Percentiles rank a stretch among this genome's conserved stretches.
phyloP scores from a whole-genome alignment of 1,284 basidiomycete species.

The Ceratobasidium sp. region DNA sequence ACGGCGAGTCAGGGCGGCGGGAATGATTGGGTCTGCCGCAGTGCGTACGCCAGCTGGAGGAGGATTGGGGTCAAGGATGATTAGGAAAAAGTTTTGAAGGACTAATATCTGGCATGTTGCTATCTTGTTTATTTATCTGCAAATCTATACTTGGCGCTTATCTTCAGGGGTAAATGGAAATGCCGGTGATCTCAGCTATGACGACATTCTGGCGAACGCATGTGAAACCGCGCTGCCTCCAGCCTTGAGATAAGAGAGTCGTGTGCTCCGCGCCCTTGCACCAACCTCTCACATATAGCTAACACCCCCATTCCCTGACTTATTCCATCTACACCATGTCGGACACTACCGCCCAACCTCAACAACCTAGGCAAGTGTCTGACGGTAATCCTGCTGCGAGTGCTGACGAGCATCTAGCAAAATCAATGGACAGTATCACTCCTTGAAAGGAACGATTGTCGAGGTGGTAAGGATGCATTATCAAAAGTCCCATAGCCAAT shows the following conservation, averaged over 20 bases:
- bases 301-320: not conserved
- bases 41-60: slow-evolving; percentile 36
- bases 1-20: slow-evolving; percentile 25
- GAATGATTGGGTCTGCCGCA: slow-evolving; percentile 27
- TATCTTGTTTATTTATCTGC: not conserved
- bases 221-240: not conserved
- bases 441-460: slow-evolving; percentile 48
- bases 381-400: not conserved
- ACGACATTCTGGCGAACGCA: not conserved
- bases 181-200: not conserved
- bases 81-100: slow-evolving; percentile 29
- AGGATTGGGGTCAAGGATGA: slow-evolving; percentile 20
- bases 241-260: slow-evolving; percentile 5
- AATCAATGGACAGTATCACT: slow-evolving; percentile 48
- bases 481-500: too few relatives aligned
- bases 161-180: not conserved
- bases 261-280: not conserved
- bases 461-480: slow-evolving; percentile 45
- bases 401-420: slow-evolving; percentile 18
- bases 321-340: slow-evolving; percentile 6
- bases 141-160: not conserved
- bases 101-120: slow-evolving; percentile 11
- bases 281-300: not conserved
- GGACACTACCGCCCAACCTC: not conserved
- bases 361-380: slow-evolving; percentile 11